phyloP scores from a whole-genome alignment of 2,329 filamentous ascomycete species.

The Chaetomiaceae sp. region DNA sequence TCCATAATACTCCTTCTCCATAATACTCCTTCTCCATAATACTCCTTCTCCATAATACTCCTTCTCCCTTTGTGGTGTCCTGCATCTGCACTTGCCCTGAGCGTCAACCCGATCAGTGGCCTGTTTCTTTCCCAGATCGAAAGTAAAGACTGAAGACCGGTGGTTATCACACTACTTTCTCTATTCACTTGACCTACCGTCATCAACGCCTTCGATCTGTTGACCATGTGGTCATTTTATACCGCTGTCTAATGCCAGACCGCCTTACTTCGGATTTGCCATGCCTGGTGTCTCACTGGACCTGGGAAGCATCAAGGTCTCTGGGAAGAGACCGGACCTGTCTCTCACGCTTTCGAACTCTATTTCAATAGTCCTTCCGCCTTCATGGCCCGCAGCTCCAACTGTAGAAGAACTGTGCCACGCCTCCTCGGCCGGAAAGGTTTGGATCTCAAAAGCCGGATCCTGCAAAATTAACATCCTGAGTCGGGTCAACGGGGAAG shows the following conservation, averaged over 20 bases:
- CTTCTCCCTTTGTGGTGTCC: no score
- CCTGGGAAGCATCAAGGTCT: slow-evolving; percentile 22
- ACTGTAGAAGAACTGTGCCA: slow-evolving; percentile 15
- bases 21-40: no score
- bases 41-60: no score
- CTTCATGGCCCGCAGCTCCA: not conserved
- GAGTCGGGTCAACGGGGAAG: slow-evolving; percentile 16
- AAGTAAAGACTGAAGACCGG: no score
- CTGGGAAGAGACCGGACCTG: slow-evolving; percentile 12
- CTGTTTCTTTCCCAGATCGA: no score
- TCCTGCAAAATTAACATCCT: slow-evolving; percentile 24
- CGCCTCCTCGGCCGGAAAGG: slow-evolving; percentile 12
- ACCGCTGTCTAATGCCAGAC: not conserved
- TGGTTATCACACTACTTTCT: no score
- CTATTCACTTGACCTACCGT: not conserved
- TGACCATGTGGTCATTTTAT: not conserved
- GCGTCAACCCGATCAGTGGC: no score
- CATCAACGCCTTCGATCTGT: slow-evolving; percentile 7
- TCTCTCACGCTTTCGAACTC: slow-evolving; percentile 21
- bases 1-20: no score
- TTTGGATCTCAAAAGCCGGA: slow-evolving; percentile 27
- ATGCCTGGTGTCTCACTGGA: slow-evolving; percentile 18
- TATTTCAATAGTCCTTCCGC: slow-evolving; percentile 12
- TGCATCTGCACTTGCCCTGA: no score
- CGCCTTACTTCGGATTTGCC: not conserved